Conservation (phyloP, 1,284 basidiomycete species). For the Puccinia novopanici region DNA sequence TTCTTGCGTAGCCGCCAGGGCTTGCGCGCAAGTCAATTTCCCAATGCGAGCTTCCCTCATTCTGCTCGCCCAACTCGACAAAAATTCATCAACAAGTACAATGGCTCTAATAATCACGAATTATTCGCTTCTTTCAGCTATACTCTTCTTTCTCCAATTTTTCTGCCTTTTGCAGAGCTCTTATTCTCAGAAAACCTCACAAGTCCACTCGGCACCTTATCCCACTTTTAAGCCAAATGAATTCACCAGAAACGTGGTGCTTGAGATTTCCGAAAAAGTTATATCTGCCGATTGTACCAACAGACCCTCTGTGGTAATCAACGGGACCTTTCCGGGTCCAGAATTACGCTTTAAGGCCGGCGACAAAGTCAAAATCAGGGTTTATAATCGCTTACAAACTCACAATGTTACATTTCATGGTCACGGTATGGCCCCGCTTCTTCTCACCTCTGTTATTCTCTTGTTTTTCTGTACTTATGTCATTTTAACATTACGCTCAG, state of each 20-base stretch:
- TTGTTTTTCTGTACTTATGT: slow-evolving; percentile 47
- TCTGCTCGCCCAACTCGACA: too few species aligned
- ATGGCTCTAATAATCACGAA: background rate
- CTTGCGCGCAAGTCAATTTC: too few species aligned
- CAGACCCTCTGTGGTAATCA: slow-evolving; percentile 51
- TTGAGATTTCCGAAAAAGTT: slow-evolving; percentile 21
- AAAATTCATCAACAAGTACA: too few species aligned
- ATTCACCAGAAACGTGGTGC: slow-evolving; percentile 21
- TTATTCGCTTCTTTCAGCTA: background rate
- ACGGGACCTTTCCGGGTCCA: slow-evolving; percentile 55
- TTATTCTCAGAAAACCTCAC: background rate
- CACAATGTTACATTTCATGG: slow-evolving; percentile 53
- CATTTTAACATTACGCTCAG: slow-evolving; percentile 7
- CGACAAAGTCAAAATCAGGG: slow-evolving; percentile 53
- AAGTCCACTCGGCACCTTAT: background rate
- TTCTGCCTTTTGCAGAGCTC: background rate
- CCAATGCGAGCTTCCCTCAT: background rate
- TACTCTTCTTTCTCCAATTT: background rate
- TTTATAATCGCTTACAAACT: slow-evolving; percentile 53
- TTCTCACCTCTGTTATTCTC: background rate
- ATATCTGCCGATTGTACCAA: slow-evolving; percentile 36
- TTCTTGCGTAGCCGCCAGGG: too few species aligned
- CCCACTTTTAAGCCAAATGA: background rate
- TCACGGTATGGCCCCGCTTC: background rate
- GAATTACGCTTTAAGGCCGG: slow-evolving; percentile 54